Evolutionary conservation across 2,329 filamentous ascomycete species (phyloP).

Genomic region (Botrytis fabae): DNA sequence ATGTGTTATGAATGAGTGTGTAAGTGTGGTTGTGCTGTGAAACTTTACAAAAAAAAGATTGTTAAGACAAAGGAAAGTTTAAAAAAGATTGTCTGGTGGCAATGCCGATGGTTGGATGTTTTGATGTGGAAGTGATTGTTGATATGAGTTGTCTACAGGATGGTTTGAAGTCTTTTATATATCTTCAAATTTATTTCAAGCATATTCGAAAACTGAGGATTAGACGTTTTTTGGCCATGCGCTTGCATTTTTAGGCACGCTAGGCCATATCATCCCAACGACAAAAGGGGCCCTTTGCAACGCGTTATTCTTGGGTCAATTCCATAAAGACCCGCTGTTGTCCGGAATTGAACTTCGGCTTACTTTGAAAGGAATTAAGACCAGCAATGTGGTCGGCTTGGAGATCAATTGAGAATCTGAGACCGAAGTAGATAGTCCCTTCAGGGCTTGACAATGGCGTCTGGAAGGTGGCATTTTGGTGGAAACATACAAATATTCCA

Average conservation of each 20-base stretch:
- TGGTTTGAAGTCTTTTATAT: not conserved
- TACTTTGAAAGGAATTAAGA: not conserved
- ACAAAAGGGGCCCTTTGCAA: not conserved
- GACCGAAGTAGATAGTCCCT: not conserved
- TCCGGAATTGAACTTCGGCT: not conserved
- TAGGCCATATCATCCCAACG: not conserved
- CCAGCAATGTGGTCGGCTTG: not conserved
- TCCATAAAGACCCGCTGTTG: not conserved
- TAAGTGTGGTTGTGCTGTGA: not conserved
- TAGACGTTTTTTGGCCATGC: not conserved
- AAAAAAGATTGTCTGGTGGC: not conserved
- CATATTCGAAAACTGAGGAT: not conserved
- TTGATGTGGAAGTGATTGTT: slow-evolving; percentile 6
- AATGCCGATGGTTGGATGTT: slow-evolving; percentile 2
- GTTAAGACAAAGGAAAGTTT: not conserved
- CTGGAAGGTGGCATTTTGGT: not conserved
- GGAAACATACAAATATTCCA: not conserved
- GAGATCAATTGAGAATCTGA: not conserved
- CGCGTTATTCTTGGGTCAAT: not conserved
- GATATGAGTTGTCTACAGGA: not conserved
- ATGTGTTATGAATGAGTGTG: not conserved
- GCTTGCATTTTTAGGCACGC: not conserved
- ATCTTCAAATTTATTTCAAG: not conserved
- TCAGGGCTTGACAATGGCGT: not conserved
- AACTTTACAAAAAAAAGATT: not conserved